These are phyloP conservation scores for Geranium brycei DNA, from an alignment of 345 rosid genomes.

Conservation along the genomic window DNA sequence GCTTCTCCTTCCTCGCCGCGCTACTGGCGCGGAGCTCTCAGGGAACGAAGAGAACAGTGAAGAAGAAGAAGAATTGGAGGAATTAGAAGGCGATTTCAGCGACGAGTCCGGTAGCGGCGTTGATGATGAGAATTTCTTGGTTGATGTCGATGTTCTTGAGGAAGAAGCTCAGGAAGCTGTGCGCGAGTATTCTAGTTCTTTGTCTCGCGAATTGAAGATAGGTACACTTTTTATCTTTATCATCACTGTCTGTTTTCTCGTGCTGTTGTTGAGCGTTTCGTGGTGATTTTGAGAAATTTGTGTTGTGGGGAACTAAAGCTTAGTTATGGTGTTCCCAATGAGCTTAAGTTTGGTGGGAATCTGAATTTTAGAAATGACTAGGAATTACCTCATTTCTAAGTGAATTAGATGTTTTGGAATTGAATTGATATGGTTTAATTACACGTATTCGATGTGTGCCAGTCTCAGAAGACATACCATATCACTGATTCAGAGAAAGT, in stretches of 20 bases:
- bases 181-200: constrained; percentile 38
- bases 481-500: too few relatives aligned
- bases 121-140: constrained; percentile 13
- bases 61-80: constrained; percentile 18
- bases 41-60: neutral
- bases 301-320: too few relatives aligned
- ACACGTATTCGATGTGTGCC: too few relatives aligned
- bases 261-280: neutral
- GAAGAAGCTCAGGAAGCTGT: constrained; percentile 58
- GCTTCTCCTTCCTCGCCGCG: constrained; percentile 9
- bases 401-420: too few relatives aligned
- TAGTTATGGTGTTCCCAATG: too few relatives aligned
- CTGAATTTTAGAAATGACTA: too few relatives aligned
- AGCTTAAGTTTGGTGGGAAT: too few relatives aligned
- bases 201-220: constrained; percentile 48
- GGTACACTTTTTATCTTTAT: constrained; percentile 22
- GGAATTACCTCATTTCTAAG: too few relatives aligned
- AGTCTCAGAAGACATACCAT: too few relatives aligned
- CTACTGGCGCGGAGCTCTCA: too few relatives aligned
- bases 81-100: constrained; percentile 3
- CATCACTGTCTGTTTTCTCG: neutral
- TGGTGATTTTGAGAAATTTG: neutral
- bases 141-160: constrained; percentile 56
- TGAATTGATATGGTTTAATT: too few relatives aligned
- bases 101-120: constrained; percentile 14